Evolutionary conservation across 2,329 filamentous ascomycete species (phyloP).

Genomic region (Aquanectria penicillioides): DNA sequence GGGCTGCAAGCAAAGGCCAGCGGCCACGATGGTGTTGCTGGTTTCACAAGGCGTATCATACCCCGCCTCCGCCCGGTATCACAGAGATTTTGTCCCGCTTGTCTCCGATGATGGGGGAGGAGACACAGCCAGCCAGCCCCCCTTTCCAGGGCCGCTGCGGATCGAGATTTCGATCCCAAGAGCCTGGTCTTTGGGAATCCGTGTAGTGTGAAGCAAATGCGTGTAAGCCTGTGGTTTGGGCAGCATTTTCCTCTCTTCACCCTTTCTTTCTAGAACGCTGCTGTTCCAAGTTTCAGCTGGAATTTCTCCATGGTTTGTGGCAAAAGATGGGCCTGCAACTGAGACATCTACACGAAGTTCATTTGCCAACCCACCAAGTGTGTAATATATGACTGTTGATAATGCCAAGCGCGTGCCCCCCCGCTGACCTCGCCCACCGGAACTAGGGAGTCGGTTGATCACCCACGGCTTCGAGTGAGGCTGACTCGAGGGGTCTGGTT

Average conservation of each 20-base stretch:
- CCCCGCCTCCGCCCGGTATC: not conserved
- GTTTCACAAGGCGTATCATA: slow-evolving; percentile 10
- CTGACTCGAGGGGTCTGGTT: slow-evolving; percentile 1
- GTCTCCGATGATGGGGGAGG: slow-evolving; percentile 18
- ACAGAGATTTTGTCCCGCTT: slow-evolving; percentile 9
- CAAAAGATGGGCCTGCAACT: too few species aligned
- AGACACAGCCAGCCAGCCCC: slow-evolving; percentile 10
- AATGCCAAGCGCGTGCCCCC: slow-evolving; percentile 2
- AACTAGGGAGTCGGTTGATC: not conserved
- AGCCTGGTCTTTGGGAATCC: slow-evolving; percentile 21
- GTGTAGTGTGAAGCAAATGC: not conserved
- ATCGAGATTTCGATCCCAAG: slow-evolving; percentile 30
- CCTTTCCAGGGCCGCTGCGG: slow-evolving; percentile 17
- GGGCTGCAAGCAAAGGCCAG: not conserved
- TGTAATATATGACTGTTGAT: not conserved
- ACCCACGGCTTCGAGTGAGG: slow-evolving; percentile 3
- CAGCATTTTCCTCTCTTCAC: too few species aligned
- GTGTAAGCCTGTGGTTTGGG: not conserved
- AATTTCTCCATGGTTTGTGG: too few species aligned
- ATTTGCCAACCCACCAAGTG: slow-evolving; percentile 4
- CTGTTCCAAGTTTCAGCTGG: too few species aligned
- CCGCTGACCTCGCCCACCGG: too few species aligned
- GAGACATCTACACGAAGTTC: slow-evolving; percentile 3
- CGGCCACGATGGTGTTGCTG: not conserved
- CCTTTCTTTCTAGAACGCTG: too few species aligned